These are phyloP conservation scores for Polyporus tsugae DNA, from an alignment of 1,284 basidiomycete genomes.

Conservation along the genomic window DNA sequence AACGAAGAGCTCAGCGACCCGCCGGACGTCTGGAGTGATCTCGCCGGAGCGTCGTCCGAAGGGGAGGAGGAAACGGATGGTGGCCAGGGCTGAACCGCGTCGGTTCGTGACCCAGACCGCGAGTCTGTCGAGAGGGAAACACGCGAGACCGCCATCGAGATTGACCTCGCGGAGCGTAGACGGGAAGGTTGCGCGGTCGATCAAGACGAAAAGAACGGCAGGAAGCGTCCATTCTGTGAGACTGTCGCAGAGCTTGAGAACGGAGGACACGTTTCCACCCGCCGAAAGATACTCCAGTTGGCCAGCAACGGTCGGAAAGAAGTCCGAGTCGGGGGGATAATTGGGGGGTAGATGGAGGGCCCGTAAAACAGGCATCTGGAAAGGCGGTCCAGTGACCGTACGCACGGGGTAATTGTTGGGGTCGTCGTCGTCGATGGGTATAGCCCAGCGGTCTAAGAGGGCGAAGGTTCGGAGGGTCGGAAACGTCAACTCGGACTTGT, in stretches of 20 bases:
- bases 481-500: not conserved
- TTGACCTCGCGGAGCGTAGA: slow-evolving; percentile 16
- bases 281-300: not conserved
- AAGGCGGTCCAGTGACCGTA: not conserved
- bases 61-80: slow-evolving; percentile 27
- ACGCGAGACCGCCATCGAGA: slow-evolving; percentile 13
- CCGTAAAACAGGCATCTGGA: not conserved
- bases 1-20: not conserved
- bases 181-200: not conserved
- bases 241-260: slow-evolving; percentile 9
- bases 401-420: too few relatives aligned
- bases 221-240: slow-evolving; percentile 25
- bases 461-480: slow-evolving; percentile 1
- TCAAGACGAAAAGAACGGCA: not conserved
- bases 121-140: slow-evolving; percentile 8
- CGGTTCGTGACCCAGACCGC: slow-evolving; percentile 5
- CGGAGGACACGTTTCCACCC: not conserved
- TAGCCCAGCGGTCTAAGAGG: not conserved
- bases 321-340: not conserved
- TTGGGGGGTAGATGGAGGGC: not conserved
- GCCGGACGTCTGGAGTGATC: not conserved
- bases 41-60: not conserved
- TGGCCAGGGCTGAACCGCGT: slow-evolving; percentile 17
- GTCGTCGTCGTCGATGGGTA: not conserved
- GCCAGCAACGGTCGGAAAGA: not conserved